phyloP scores from a whole-genome alignment of 2,329 filamentous ascomycete species.

The Niveomyces coronatus region DNA sequence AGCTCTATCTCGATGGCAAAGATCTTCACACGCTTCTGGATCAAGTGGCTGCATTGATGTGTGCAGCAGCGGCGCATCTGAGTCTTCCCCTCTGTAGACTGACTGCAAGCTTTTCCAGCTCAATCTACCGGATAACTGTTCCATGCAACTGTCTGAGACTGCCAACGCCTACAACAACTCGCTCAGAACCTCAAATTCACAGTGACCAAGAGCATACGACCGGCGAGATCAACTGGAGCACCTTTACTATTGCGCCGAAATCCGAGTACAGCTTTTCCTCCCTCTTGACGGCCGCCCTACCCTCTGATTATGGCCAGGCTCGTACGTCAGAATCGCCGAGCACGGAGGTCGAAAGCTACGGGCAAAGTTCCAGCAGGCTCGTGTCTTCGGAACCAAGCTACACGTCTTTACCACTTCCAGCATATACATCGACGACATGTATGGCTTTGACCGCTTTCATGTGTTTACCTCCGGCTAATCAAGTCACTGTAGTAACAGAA shows the following conservation, averaged over 20 bases:
- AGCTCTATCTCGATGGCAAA: conserved; percentile 5
- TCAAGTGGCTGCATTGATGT: conserved; percentile 14
- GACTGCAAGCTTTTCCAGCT: background rate
- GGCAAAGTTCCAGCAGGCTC: background rate
- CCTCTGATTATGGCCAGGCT: background rate
- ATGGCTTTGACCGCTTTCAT: no score
- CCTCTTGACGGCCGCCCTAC: background rate
- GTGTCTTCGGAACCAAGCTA: no score
- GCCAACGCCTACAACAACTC: background rate
- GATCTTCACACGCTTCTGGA: conserved; percentile 14
- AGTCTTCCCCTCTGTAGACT: conserved; percentile 12
- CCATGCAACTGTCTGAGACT: background rate
- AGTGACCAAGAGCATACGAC: background rate
- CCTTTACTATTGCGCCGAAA: background rate
- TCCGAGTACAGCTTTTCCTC: conserved; percentile 2
- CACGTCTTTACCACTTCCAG: no score
- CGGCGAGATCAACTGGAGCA: background rate
- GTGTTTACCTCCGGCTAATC: no score
- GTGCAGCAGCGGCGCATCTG: conserved; percentile 12
- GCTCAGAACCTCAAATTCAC: background rate
- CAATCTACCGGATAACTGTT: conserved; percentile 1
- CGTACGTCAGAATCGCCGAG: background rate
- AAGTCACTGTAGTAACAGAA: background rate
- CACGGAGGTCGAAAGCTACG: background rate
- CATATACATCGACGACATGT: no score